These are phyloP conservation scores for Leishmania turanica DNA, from an alignment of 208 protist species.

Conservation along the genomic window DNA sequence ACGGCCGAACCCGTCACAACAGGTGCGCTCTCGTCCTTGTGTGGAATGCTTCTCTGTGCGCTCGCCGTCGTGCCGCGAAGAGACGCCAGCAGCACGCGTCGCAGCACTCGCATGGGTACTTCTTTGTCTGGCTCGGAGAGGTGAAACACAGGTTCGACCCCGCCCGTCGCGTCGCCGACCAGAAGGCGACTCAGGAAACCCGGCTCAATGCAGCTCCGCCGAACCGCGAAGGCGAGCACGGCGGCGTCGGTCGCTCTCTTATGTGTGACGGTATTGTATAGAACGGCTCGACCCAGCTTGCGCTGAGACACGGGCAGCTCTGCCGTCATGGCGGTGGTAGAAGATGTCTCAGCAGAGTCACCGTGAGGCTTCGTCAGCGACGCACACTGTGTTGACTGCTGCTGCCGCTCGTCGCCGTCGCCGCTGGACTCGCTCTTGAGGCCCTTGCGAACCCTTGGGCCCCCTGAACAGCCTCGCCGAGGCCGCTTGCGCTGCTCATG, in stretches of 20 bases:
- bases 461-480: background rate
- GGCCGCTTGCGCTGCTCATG: slow-evolving; percentile 11
- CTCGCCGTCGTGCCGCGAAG: slow-evolving; percentile 19
- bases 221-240: slow-evolving; percentile 66
- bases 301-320: background rate
- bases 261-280: slow-evolving; percentile 69
- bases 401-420: background rate
- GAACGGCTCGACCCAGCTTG: slow-evolving; percentile 22
- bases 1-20: background rate
- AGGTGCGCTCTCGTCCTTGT: background rate
- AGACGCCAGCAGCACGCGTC: slow-evolving; percentile 45
- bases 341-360: background rate
- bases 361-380: background rate
- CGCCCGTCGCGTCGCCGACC: slow-evolving; percentile 15
- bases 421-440: background rate
- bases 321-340: background rate
- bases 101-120: slow-evolving; percentile 52
- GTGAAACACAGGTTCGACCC: slow-evolving; percentile 40
- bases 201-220: slow-evolving; percentile 58
- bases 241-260: slow-evolving; percentile 60
- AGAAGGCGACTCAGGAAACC: slow-evolving; percentile 53
- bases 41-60: background rate
- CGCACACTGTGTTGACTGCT: background rate
- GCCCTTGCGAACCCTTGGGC: background rate
- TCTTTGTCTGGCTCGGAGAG: slow-evolving; percentile 49